Base-by-base conservation (phyloP, 768 basidiomycete species). In the Suillus lakei region DNA sequence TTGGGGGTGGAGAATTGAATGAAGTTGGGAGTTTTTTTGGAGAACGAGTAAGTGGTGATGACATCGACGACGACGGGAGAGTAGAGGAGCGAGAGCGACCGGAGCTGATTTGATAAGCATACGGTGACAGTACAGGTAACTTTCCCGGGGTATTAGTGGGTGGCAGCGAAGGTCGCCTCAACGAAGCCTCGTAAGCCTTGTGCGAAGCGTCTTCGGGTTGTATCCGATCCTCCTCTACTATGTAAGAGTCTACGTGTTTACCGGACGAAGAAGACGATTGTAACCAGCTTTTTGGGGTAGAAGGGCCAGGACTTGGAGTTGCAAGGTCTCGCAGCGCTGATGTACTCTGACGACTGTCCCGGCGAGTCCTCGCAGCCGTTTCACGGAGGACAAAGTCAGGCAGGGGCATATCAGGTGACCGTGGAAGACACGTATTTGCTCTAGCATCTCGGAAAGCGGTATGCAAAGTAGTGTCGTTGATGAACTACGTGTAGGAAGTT, bases 401-500 rank as follows among this genome's bases (percentile, higher is more conserved):
- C n/a, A 71, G 74, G 0, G 74, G 76, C 15, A 77, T 63, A 61
- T 71, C 70, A 0, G 62, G 71, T 2, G 77, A 61, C 23, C 70
- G 70, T 7, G 76, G 76, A 3, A 77, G 66, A 44, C 15, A 71
- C 0, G 76, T 77, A 48, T 64, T 60, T 34, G 76, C 76, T 64
- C 76, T 75, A 16, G 76, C 76, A 50, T 78, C 74, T 28, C 77
- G 76, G 30, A 77, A 77, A n/a, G 77, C 76, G 36, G 50, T 41
- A 46, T 77, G 76, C 0, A 77, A 54, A 46, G 68, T 67, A 5
- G n/a, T 23, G 60, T 77, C 76, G 59, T 61, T 71, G 66, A 78
- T 74, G 64, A 77, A 77, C 77, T 77, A 44, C 5, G 5, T 55
- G 58, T 13, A 66, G 34, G 16, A 38, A 68, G 51, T 18, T 41